phyloP scores from a whole-genome alignment of 768 basidiomycete genomes.

The Lyophyllum atratum region DNA sequence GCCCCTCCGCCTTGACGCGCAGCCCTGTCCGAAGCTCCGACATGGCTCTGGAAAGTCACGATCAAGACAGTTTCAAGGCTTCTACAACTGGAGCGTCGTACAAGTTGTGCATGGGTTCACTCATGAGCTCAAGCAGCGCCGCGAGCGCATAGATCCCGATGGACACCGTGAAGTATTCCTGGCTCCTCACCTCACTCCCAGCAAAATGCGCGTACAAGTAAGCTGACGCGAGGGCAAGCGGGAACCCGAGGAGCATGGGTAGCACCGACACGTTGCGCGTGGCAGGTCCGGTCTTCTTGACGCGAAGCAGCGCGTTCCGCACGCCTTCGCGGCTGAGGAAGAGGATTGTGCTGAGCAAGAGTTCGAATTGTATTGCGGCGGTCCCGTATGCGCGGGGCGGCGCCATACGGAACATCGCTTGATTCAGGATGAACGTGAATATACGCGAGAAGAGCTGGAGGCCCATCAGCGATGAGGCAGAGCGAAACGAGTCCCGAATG shows the following conservation, averaged over 20 bases:
- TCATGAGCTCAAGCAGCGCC: conserved; percentile 74
- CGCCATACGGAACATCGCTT: conserved; percentile 79
- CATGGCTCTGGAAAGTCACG: conserved; percentile 54
- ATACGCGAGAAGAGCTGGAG: conserved; percentile 85
- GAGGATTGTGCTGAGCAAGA: conserved; percentile 85
- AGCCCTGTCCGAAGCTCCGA: conserved; percentile 64
- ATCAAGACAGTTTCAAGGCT: conserved; percentile 5
- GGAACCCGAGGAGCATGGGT: conserved; percentile 69
- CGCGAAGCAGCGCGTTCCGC: conserved; percentile 81
- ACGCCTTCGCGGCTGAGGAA: conserved; percentile 95
- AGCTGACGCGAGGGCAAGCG: conserved; percentile 56
- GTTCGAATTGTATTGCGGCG: conserved; percentile 92
- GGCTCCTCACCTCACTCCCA: conserved; percentile 53
- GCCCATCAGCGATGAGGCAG: conserved; percentile 70
- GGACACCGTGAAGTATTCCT: conserved; percentile 65
- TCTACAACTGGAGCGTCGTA: conserved; percentile 30
- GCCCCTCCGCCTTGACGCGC: conserved; percentile 85
- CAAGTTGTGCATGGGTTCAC: conserved; percentile 83
- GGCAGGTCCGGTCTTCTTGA: conserved; percentile 24
- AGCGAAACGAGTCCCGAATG: conserved; percentile 39
- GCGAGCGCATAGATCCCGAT: conserved; percentile 73
- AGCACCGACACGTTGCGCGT: conserved; percentile 56
- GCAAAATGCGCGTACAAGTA: conserved; percentile 56
- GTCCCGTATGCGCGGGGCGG: conserved; percentile 88
- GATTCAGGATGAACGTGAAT: conserved; percentile 89